phyloP scores from a whole-genome alignment of 2,329 filamentous ascomycete species.

The Reticulascus tulasneorum region DNA sequence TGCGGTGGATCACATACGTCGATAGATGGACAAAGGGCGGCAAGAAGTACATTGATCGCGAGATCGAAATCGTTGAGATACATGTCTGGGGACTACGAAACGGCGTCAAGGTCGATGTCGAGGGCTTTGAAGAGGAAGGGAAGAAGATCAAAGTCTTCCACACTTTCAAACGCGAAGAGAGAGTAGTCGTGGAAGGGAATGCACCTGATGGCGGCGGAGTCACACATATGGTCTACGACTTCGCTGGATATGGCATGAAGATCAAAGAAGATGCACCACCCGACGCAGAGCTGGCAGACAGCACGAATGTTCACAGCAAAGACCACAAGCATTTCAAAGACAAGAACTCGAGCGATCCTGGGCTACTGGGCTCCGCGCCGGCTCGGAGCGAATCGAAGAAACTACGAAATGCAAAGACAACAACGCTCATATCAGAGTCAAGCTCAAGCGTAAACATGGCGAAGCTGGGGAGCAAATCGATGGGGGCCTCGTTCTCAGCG shows the following conservation, averaged over 20 bases:
- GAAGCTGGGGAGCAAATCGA: slow-evolving; percentile 7
- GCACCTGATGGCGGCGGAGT: slow-evolving; percentile 46
- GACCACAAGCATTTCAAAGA: slow-evolving; percentile 7
- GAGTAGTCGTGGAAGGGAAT: slow-evolving; percentile 60
- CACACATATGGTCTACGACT: slow-evolving; percentile 49
- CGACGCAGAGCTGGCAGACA: slow-evolving; percentile 27
- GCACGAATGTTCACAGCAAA: slow-evolving; percentile 19
- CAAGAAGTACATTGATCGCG: slow-evolving; percentile 78
- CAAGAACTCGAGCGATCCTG: background rate
- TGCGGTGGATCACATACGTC: slow-evolving; percentile 84
- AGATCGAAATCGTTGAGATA: slow-evolving; percentile 81
- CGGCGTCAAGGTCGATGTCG: slow-evolving; percentile 81
- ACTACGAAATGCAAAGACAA: slow-evolving; percentile 21
- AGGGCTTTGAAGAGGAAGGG: slow-evolving; percentile 85
- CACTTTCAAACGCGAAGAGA: slow-evolving; percentile 70
- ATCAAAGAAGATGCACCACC: slow-evolving; percentile 31
- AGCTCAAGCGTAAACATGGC: background rate
- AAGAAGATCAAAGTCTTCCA: slow-evolving; percentile 82
- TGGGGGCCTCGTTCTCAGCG: background rate
- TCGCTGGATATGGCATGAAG: slow-evolving; percentile 37
- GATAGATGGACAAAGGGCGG: slow-evolving; percentile 74
- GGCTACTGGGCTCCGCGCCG: slow-evolving; percentile 4
- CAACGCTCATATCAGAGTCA: slow-evolving; percentile 26
- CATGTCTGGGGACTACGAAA: slow-evolving; percentile 85
- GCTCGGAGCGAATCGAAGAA: slow-evolving; percentile 16